These are phyloP conservation scores for Ustilago shanxiensis DNA, from an alignment of 1,284 basidiomycete species.

Conservation along the genomic window DNA sequence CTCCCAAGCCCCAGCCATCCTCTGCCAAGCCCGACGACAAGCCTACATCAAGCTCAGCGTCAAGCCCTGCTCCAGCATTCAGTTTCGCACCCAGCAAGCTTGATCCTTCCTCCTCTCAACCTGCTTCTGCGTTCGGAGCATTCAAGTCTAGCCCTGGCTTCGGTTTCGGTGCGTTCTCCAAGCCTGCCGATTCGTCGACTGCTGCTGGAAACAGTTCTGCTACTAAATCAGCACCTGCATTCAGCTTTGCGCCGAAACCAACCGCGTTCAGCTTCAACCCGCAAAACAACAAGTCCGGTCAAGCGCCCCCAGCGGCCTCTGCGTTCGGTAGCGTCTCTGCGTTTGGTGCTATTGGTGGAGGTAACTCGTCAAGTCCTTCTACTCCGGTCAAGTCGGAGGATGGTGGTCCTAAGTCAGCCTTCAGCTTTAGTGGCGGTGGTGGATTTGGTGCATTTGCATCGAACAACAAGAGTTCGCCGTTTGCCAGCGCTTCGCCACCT, in stretches of 20 bases:
- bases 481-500: constrained; percentile 16
- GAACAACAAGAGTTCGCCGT: constrained; percentile 21
- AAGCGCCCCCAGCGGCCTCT: neutral
- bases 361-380: neutral
- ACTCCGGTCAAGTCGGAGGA: constrained; percentile 5
- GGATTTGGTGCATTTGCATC: constrained; percentile 32
- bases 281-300: constrained; percentile 6
- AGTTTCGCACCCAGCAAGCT: constrained; percentile 40
- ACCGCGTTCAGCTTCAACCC: constrained; percentile 40
- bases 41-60: constrained; percentile 17
- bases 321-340: constrained; percentile 21
- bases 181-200: constrained; percentile 2
- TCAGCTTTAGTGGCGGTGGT: constrained; percentile 12
- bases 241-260: constrained; percentile 2
- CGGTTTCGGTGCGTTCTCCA: constrained; percentile 40
- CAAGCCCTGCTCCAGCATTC: constrained; percentile 26
- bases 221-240: neutral
- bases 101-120: constrained; percentile 12
- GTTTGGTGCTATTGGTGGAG: constrained; percentile 13
- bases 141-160: constrained; percentile 35
- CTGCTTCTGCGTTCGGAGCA: constrained; percentile 36
- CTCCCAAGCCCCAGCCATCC: constrained; percentile 2
- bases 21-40: constrained; percentile 18
- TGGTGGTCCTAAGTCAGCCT: constrained; percentile 20
- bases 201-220: neutral